Base-by-base conservation (phyloP, 139 green algal species). In the Coelastrella sp. region DNA sequence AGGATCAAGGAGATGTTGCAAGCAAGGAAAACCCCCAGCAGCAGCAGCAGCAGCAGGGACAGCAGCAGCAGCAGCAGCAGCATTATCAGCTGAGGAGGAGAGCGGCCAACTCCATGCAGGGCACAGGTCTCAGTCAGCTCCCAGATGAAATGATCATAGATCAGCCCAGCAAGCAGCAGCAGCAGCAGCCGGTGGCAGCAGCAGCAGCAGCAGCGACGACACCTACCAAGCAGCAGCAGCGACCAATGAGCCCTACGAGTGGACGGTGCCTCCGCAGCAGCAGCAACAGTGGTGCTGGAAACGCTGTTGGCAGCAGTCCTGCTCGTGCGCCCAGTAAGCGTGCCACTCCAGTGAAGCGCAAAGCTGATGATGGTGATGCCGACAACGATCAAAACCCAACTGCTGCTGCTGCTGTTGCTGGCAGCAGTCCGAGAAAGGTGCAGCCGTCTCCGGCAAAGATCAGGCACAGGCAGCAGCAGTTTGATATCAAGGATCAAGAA, bases 371-470 rank as follows among this genome's bases (percentile, higher is more conserved):
- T 19, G 56, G 63, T 17, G 85, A 79, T 35, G 84, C 25, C 4
- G 58, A 68, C 35, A 14, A 49, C 8, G 8, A 63, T n/a, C 8
- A 11, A 19, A 78, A 20, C 19, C 19, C 70, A 25, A 78, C 15
- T 11, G 49, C 35, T 83, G 78, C 35, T 83, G 35, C 78, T 83
- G 78, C 14, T 73, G 65, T 0, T 66, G 65, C 56, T 24, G 25
- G 24, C 0, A 7, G 8, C 72, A 84, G 25, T 7, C 56, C 68
- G 7, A 15, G n/a, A 12, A 19, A 17, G 4, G 0, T 78, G 24
- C 73, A 78, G 20, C 73, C 73, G 7, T 90, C 85, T 9, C 85
- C 85, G 0, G 85, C 85, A 8, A 90, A 90, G 85, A 19, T 90
- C 15, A 58, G 9, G 6, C 85, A 90, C 22, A 58, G 63, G 70